Conservation (phyloP, 805 yeast species). For the Candida gorgasii region DNA sequence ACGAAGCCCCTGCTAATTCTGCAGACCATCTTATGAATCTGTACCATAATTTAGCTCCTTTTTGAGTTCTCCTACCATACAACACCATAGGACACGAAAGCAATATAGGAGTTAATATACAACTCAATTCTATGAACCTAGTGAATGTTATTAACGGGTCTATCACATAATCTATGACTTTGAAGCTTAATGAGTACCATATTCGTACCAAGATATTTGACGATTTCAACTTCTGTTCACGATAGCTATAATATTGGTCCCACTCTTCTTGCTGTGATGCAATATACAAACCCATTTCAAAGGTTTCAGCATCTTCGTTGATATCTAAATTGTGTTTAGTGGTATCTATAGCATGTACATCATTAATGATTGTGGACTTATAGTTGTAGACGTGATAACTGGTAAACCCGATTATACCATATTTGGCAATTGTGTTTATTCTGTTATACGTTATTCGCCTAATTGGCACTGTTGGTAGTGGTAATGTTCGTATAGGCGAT, state of each 20-base stretch:
- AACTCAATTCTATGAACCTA: conserved; percentile 67
- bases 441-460: too few species aligned
- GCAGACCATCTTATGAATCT: conserved; percentile 60
- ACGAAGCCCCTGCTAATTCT: conserved; percentile 90
- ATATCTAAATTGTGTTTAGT: conserved; percentile 45
- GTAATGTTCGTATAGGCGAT: not conserved
- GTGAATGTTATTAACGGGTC: conserved; percentile 71
- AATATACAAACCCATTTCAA: conserved; percentile 62
- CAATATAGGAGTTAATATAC: conserved; percentile 70
- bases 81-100: conserved; percentile 63
- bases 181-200: conserved; percentile 42
- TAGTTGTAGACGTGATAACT: conserved; percentile 10
- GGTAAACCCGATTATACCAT: conserved; percentile 10
- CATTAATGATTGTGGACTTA: conserved; percentile 21
- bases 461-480: not conserved
- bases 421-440: too few species aligned
- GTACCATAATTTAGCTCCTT: conserved; percentile 76
- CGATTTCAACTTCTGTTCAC: conserved; percentile 25
- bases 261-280: conserved; percentile 60
- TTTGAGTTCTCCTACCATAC: conserved; percentile 46
- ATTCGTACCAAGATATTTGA: conserved; percentile 29
- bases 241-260: conserved; percentile 32
- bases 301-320: conserved; percentile 57
- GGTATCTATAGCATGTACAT: conserved; percentile 32
- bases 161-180: conserved; percentile 52